These are phyloP conservation scores for Pouteria campechiana DNA, from an alignment of 179 eudicot genomes.

Conservation along the genomic window DNA sequence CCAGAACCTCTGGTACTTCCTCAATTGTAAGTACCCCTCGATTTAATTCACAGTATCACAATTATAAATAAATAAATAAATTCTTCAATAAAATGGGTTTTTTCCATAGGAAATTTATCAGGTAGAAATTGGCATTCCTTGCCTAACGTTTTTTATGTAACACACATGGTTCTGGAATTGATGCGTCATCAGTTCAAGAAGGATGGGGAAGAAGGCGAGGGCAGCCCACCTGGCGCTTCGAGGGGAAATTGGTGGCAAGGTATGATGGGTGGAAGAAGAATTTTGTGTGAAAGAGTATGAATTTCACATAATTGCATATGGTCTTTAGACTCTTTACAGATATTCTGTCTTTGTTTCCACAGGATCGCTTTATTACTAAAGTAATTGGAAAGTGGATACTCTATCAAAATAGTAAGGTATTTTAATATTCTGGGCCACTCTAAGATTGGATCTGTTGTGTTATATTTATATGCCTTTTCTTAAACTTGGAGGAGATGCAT, in stretches of 20 bases:
- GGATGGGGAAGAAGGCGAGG: conserved; percentile 26
- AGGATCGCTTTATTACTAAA: conserved; percentile 29
- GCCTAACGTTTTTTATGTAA: neutral
- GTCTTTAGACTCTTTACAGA: neutral
- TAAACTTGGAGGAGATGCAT: no score
- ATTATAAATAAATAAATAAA: neutral
- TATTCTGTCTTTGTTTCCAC: conserved; percentile 1
- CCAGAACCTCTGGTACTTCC: conserved; percentile 14
- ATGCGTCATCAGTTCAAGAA: conserved; percentile 22
- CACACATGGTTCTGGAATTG: neutral
- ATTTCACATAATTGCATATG: neutral
- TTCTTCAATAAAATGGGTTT: neutral
- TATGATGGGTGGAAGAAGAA: neutral
- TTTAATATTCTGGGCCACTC: neutral
- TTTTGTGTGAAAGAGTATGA: neutral
- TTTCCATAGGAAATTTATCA: neutral
- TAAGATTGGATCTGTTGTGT: neutral
- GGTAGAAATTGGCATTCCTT: neutral
- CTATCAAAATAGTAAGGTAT: conserved; percentile 9
- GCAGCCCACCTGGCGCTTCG: conserved; percentile 18
- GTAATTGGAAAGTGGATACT: conserved; percentile 5
- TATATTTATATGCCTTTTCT: neutral
- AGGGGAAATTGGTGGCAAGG: conserved; percentile 63
- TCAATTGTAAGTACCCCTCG: conserved; percentile 30
- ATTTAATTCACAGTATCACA: neutral